These are phyloP conservation scores for Eimeria acervulina DNA, from an alignment of 169 alveolate species.

Conservation along the genomic window DNA sequence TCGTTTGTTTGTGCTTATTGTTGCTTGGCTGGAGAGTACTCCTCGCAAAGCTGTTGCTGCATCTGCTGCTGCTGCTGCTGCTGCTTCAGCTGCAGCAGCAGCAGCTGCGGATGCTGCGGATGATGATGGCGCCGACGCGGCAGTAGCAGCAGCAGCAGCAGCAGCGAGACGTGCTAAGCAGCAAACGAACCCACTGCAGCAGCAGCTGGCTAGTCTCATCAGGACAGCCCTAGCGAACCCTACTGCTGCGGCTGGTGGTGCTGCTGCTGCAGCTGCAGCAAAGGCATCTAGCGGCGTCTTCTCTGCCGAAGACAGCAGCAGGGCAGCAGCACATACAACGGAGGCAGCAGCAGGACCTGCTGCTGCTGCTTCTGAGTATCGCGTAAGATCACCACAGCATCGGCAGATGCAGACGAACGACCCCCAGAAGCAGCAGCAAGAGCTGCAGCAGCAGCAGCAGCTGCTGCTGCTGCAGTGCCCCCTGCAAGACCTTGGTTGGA, in stretches of 20 bases:
- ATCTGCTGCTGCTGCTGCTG: background rate
- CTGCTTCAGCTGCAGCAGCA: background rate
- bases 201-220: constrained; percentile 34
- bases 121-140: no score
- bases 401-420: background rate
- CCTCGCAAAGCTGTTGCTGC: constrained; percentile 19
- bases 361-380: constrained; percentile 24
- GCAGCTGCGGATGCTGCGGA: background rate
- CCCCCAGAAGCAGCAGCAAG: background rate
- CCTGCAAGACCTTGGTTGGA: constrained; percentile 1
- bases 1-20: constrained; percentile 35
- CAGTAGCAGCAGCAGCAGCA: constrained; percentile 7
- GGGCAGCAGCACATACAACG: constrained; percentile 7
- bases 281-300: background rate
- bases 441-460: constrained; percentile 67
- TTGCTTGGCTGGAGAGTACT: constrained; percentile 32
- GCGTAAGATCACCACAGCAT: background rate
- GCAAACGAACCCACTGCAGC: constrained; percentile 23
- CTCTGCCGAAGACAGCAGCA: constrained; percentile 10
- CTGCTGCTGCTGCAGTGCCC: constrained; percentile 27
- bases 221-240: constrained; percentile 12
- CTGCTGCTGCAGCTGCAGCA: constrained; percentile 42
- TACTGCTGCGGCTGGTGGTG: background rate
- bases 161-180: constrained; percentile 51
- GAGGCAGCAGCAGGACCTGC: constrained; percentile 46